These are phyloP conservation scores for Ogataea paradorogensis DNA, from an alignment of 805 yeast genomes.

Conservation along the genomic window DNA sequence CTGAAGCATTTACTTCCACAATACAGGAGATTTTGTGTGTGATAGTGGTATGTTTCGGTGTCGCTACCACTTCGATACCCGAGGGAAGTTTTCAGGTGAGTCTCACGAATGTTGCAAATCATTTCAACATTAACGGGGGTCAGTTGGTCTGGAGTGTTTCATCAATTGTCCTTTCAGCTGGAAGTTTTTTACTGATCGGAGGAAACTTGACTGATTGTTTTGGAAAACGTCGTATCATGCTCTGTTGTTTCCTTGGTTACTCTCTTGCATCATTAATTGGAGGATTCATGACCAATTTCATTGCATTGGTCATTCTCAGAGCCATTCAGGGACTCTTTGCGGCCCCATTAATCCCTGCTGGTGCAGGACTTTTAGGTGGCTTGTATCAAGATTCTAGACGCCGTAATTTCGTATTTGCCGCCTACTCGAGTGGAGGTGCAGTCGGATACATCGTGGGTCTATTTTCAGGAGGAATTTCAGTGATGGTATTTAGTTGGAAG, in stretches of 20 bases:
- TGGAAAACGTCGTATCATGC: slow-evolving; percentile 34
- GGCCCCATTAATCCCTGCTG: slow-evolving; percentile 40
- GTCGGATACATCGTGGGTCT: slow-evolving; percentile 39
- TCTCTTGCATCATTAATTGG: slow-evolving; percentile 20
- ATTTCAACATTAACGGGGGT: slow-evolving; percentile 36
- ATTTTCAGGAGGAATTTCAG: slow-evolving; percentile 39
- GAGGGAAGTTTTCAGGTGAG: slow-evolving; percentile 35
- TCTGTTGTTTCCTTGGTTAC: slow-evolving; percentile 19
- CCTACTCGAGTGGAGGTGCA: slow-evolving; percentile 42
- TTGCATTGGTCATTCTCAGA: slow-evolving; percentile 35
- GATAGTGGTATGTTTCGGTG: slow-evolving; percentile 31
- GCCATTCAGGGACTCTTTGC: slow-evolving; percentile 38
- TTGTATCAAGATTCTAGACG: slow-evolving; percentile 31
- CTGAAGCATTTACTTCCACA: slow-evolving; percentile 29
- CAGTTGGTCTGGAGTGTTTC: slow-evolving; percentile 39
- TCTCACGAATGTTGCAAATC: slow-evolving; percentile 29
- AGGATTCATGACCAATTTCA: slow-evolving; percentile 33
- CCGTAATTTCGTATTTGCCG: slow-evolving; percentile 36
- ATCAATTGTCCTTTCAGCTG: slow-evolving; percentile 35
- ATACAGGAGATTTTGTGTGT: slow-evolving; percentile 33
- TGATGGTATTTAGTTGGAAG: slow-evolving; percentile 36
- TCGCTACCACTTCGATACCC: slow-evolving; percentile 33
- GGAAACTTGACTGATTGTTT: slow-evolving; percentile 39
- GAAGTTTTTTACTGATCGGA: slow-evolving; percentile 35
- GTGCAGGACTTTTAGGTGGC: slow-evolving; percentile 41